These are phyloP conservation scores for Corchorus olitorius DNA, from an alignment of 345 rosid species.

Conservation along the genomic window DNA sequence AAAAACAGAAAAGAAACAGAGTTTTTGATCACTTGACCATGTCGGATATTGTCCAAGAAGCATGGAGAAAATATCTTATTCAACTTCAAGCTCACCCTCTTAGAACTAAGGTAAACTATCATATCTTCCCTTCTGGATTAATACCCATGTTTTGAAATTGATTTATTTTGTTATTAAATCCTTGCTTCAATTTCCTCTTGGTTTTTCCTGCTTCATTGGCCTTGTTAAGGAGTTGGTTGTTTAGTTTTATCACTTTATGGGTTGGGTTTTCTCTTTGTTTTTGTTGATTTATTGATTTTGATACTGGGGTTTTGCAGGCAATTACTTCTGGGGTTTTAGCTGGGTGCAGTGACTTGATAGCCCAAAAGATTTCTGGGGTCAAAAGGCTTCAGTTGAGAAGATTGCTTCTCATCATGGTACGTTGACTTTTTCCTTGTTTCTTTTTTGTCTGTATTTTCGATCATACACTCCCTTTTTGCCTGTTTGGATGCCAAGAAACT, in stretches of 20 bases:
- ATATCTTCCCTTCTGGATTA: not conserved
- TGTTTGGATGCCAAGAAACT: constrained; percentile 23
- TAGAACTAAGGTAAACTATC: constrained; percentile 67
- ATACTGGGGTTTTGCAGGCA: constrained; percentile 47
- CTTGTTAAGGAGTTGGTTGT: not conserved
- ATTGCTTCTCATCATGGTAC: constrained; percentile 69
- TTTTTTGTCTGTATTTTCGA: not conserved
- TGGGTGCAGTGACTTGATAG: constrained; percentile 75
- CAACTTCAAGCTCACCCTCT: constrained; percentile 88
- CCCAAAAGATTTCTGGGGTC: constrained; percentile 86
- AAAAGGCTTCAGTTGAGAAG: constrained; percentile 70
- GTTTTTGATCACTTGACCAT: constrained; percentile 33
- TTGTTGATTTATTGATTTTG: not conserved
- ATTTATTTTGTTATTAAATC: not conserved
- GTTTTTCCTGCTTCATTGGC: not conserved
- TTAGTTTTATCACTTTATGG: not conserved
- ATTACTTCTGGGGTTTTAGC: constrained; percentile 77
- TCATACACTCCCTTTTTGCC: not conserved
- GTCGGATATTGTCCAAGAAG: constrained; percentile 76
- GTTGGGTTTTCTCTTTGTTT: not conserved
- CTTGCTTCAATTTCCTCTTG: not conserved
- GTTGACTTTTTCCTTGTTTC: constrained; percentile 23
- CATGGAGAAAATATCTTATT: constrained; percentile 83
- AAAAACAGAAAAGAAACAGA: not conserved
- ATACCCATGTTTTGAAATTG: constrained; percentile 13